Evolutionary conservation across 2,329 filamentous ascomycete genomes (phyloP).

Genomic region (Aureobasidium sp.): DNA sequence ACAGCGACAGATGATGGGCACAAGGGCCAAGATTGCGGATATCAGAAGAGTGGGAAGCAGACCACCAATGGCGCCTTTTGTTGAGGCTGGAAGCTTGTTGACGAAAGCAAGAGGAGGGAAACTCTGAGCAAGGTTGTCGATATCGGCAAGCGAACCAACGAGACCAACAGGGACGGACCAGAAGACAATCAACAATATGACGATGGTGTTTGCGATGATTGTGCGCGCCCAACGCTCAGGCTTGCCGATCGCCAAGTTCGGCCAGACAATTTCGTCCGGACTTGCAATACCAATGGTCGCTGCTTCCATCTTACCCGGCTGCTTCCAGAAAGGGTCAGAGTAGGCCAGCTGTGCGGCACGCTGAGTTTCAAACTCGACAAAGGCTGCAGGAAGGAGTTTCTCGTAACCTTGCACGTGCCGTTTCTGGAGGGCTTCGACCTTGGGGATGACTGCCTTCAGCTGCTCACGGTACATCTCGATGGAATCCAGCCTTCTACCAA

Average conservation of each 20-base stretch:
- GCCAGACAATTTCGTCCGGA: constrained; percentile 34
- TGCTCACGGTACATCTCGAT: constrained; percentile 78
- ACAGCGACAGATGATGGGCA: constrained; percentile 32
- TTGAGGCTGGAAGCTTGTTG: constrained; percentile 30
- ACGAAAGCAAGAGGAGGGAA: constrained; percentile 35
- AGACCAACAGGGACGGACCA: constrained; percentile 38
- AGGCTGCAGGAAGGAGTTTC: constrained; percentile 64
- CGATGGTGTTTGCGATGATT: constrained; percentile 29
- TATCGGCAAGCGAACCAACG: constrained; percentile 36
- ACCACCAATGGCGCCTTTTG: constrained; percentile 38
- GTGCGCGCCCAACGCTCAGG: constrained; percentile 25
- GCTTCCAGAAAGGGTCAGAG: constrained; percentile 41
- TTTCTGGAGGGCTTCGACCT: constrained; percentile 49
- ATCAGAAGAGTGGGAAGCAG: constrained; percentile 36
- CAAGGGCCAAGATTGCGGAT: constrained; percentile 35
- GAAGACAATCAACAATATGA: constrained; percentile 36
- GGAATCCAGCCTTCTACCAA: constrained; percentile 79
- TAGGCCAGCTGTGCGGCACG: constrained; percentile 71
- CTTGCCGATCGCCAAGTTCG: constrained; percentile 31
- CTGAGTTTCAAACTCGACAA: constrained; percentile 80
- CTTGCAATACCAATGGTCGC: constrained; percentile 34
- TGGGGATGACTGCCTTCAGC: constrained; percentile 63
- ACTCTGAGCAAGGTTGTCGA: constrained; percentile 33
- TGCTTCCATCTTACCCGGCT: constrained; percentile 26
- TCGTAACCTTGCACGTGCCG: constrained; percentile 60